Percentiles rank a stretch among this genome's conserved stretches.
Evolutionary conservation across 352 stramenopile species (phyloP).

Genomic region (Phytopythium ostracodes): DNA sequence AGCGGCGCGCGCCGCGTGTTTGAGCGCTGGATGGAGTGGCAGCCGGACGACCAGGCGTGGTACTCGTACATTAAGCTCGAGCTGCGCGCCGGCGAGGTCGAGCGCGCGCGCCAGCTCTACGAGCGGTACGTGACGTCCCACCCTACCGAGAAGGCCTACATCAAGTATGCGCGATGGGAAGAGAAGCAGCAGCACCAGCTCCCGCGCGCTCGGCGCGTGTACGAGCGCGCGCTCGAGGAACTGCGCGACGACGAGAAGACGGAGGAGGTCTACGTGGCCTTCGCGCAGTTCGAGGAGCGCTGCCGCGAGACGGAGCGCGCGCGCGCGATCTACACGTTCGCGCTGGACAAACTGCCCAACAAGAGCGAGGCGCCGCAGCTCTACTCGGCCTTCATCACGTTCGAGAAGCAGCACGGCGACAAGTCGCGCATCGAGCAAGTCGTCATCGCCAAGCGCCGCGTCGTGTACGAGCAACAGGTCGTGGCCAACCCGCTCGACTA

Average conservation of each 20-base stretch:
- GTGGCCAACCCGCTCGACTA: slow-evolving; percentile 93
- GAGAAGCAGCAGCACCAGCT: slow-evolving; percentile 93
- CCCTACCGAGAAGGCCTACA: slow-evolving; percentile 88
- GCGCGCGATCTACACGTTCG: slow-evolving; percentile 87
- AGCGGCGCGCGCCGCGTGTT: slow-evolving; percentile 94
- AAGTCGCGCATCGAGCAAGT: slow-evolving; percentile 95
- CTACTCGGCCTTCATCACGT: slow-evolving; percentile 95
- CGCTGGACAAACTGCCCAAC: slow-evolving; percentile 60
- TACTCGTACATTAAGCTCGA: slow-evolving; percentile 99
- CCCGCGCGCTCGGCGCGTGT: slow-evolving; percentile 90
- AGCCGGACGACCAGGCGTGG: slow-evolving; percentile 98
- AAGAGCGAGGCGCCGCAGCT: slow-evolving; percentile 90
- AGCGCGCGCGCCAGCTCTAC: slow-evolving; percentile 89
- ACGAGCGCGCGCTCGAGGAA: slow-evolving; percentile 94
- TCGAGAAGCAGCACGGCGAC: slow-evolving; percentile 98
- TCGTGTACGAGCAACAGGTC: slow-evolving; percentile 94
- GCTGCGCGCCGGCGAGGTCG: slow-evolving; percentile 85
- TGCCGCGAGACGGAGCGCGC: slow-evolving; percentile 92
- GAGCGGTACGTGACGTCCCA: slow-evolving; percentile 93
- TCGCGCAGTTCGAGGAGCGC: slow-evolving; percentile 98
- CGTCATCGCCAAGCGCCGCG: slow-evolving; percentile 92
- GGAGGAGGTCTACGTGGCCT: slow-evolving; percentile 90
- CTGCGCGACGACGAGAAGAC: slow-evolving; percentile 74
- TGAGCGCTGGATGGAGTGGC: slow-evolving; percentile 97
- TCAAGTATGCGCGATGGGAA: slow-evolving; percentile 99